Percentiles rank a stretch among this genome's conserved stretches.
Evolutionary conservation across 2,329 filamentous ascomycete species (phyloP).

Genomic region (Biscogniauxia mediterranea): DNA sequence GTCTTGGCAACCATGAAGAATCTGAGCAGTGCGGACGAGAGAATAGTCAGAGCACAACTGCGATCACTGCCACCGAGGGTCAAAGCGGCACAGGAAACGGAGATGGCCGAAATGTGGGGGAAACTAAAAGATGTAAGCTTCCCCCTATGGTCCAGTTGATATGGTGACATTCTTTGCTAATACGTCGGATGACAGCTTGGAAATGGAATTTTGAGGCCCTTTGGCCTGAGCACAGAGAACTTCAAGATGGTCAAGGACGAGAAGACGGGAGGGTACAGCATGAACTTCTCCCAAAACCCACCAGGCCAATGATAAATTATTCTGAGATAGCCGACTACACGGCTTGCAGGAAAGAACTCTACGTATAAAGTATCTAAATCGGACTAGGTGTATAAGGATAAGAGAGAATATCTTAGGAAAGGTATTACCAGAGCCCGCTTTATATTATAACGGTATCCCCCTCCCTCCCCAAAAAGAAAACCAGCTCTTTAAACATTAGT

Average conservation of each 20-base stretch:
- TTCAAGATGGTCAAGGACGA: slow-evolving; percentile 94
- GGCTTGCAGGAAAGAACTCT: too few relatives aligned
- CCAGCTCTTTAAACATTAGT: too few relatives aligned
- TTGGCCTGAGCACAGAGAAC: slow-evolving; percentile 90
- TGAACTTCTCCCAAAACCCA: slow-evolving; percentile 69
- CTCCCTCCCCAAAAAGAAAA: too few relatives aligned
- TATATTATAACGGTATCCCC: too few relatives aligned
- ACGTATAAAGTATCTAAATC: too few relatives aligned
- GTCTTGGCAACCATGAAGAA: slow-evolving; percentile 56
- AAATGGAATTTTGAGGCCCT: slow-evolving; percentile 88
- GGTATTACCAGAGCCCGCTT: too few relatives aligned
- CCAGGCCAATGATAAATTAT: slow-evolving; percentile 9
- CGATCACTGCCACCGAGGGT: slow-evolving; percentile 63
- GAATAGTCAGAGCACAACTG: slow-evolving; percentile 66
- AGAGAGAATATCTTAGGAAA: too few relatives aligned
- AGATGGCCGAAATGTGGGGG: slow-evolving; percentile 96
- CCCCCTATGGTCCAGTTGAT: neutral
- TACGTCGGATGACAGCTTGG: slow-evolving; percentile 57
- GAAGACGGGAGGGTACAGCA: slow-evolving; percentile 85
- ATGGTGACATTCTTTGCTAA: slow-evolving; percentile 7
- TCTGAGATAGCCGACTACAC: neutral
- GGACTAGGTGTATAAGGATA: too few relatives aligned
- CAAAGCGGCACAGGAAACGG: slow-evolving; percentile 77
- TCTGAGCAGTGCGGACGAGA: slow-evolving; percentile 64
- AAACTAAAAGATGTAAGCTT: slow-evolving; percentile 76